Evolutionary conservation across 352 stramenopile genomes (phyloP).

Genomic region (Phytophthora cactorum): DNA sequence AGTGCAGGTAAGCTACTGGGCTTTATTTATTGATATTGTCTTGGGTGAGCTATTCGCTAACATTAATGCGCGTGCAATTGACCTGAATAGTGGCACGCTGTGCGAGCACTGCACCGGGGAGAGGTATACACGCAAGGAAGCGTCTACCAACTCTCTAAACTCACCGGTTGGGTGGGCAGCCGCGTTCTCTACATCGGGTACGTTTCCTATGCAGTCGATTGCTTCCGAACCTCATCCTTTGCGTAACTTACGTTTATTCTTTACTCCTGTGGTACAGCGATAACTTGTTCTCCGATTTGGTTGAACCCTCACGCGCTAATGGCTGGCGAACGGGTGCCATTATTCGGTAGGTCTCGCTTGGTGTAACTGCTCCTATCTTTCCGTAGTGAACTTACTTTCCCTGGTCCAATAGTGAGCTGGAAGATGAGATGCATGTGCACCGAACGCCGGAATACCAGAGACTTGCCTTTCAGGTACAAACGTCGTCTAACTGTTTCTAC

Average conservation of each 20-base stretch:
- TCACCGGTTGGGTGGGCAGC: constrained; percentile 70
- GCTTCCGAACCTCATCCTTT: background rate
- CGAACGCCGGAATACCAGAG: constrained; percentile 62
- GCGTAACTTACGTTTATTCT: background rate
- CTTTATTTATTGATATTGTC: background rate
- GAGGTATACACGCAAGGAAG: constrained; percentile 88
- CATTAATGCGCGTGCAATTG: background rate
- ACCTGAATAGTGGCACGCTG: constrained; percentile 62
- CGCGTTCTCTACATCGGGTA: constrained; percentile 94
- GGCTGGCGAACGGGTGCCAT: constrained; percentile 94
- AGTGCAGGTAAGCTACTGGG: constrained; percentile 47
- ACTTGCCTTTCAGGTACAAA: constrained; percentile 59
- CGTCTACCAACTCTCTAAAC: constrained; percentile 58
- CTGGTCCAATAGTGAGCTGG: constrained; percentile 68
- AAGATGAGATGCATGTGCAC: constrained; percentile 82
- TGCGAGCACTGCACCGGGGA: constrained; percentile 59
- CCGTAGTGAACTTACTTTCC: background rate
- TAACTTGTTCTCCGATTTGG: constrained; percentile 94
- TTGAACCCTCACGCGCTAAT: constrained; percentile 93
- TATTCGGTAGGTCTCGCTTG: constrained; percentile 63
- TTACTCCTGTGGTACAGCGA: constrained; percentile 53
- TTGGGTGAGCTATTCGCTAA: background rate
- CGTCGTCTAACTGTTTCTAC: background rate
- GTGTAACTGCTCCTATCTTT: background rate
- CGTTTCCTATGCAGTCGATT: background rate